Conservation (phyloP, 306 rosid species). For the Corylus avellana region DNA sequence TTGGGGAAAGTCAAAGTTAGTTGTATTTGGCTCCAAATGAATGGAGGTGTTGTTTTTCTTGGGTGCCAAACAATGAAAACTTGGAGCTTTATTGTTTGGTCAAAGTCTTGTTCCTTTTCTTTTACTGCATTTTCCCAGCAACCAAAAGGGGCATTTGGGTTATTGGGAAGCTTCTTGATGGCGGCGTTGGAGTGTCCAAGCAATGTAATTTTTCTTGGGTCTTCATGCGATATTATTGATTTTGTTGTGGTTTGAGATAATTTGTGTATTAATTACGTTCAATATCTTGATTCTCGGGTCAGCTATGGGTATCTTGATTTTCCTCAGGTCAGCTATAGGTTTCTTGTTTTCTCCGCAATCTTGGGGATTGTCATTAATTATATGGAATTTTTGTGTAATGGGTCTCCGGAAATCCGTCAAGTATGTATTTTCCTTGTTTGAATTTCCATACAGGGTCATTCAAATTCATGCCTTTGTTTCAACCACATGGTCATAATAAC, state of each 20-base stretch:
- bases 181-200: slow-evolving; percentile 23
- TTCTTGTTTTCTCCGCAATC: slow-evolving; percentile 30
- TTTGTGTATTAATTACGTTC: slow-evolving; percentile 27
- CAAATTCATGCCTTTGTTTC: slow-evolving; percentile 37
- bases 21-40: slow-evolving; percentile 26
- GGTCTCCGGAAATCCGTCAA: slow-evolving; percentile 36
- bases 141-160: slow-evolving; percentile 26
- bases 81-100: slow-evolving; percentile 11
- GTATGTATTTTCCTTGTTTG: slow-evolving; percentile 24
- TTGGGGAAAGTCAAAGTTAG: slow-evolving; percentile 15
- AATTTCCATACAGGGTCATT: slow-evolving; percentile 35
- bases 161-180: slow-evolving; percentile 20
- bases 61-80: slow-evolving; percentile 14
- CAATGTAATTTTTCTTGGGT: slow-evolving; percentile 26
- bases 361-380: slow-evolving; percentile 39
- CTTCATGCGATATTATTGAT: slow-evolving; percentile 5
- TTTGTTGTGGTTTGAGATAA: slow-evolving; percentile 20
- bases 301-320: slow-evolving; percentile 15
- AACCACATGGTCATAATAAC: slow-evolving; percentile 10
- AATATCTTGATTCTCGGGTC: slow-evolving; percentile 35
- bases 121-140: slow-evolving; percentile 6
- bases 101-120: slow-evolving; percentile 11
- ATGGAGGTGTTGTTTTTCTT: slow-evolving; percentile 26
- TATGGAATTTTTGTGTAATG: slow-evolving; percentile 25
- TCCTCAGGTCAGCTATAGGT: slow-evolving; percentile 36